phyloP scores from a whole-genome alignment of 192 early-diverging fungal species.

The Coemansia sp. region DNA sequence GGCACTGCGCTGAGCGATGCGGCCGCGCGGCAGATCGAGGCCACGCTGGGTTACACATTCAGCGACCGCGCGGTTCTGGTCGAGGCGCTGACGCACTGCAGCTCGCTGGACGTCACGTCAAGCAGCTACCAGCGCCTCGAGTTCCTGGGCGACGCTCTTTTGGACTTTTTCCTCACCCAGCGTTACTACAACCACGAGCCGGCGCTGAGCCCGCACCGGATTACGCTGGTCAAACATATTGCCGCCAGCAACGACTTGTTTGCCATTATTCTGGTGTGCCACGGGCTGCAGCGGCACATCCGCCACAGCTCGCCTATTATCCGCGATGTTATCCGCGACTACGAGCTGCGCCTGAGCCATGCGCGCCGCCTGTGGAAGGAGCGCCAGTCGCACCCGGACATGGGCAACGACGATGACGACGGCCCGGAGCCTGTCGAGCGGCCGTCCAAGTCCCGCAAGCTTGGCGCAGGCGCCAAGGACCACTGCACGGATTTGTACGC shows the following conservation, averaged over 20 bases:
- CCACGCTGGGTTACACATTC: slow-evolving; percentile 60
- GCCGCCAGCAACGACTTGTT: slow-evolving; percentile 85
- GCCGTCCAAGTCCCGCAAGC: background rate
- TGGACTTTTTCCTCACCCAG: slow-evolving; percentile 75
- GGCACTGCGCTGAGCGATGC: background rate
- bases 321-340: slow-evolving; percentile 56
- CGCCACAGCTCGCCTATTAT: slow-evolving; percentile 60
- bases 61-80: slow-evolving; percentile 59
- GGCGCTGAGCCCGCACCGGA: slow-evolving; percentile 64
- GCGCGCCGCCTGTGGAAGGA: slow-evolving; percentile 21
- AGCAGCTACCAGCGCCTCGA: slow-evolving; percentile 89
- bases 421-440: background rate
- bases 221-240: slow-evolving; percentile 80
- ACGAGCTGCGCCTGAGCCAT: slow-evolving; percentile 49
- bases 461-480: background rate
- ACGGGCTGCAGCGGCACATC: slow-evolving; percentile 64
- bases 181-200: slow-evolving; percentile 70
- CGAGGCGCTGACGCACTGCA: slow-evolving; percentile 87
- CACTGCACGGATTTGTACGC: slow-evolving; percentile 20
- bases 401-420: background rate
- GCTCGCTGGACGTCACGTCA: slow-evolving; percentile 51
- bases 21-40: slow-evolving; percentile 18
- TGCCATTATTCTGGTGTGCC: slow-evolving; percentile 60
- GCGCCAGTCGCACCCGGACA: background rate
- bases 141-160: slow-evolving; percentile 76